These are phyloP conservation scores for Zymoseptoria passerinii DNA, from an alignment of 2,329 filamentous ascomycete species.

Conservation along the genomic window DNA sequence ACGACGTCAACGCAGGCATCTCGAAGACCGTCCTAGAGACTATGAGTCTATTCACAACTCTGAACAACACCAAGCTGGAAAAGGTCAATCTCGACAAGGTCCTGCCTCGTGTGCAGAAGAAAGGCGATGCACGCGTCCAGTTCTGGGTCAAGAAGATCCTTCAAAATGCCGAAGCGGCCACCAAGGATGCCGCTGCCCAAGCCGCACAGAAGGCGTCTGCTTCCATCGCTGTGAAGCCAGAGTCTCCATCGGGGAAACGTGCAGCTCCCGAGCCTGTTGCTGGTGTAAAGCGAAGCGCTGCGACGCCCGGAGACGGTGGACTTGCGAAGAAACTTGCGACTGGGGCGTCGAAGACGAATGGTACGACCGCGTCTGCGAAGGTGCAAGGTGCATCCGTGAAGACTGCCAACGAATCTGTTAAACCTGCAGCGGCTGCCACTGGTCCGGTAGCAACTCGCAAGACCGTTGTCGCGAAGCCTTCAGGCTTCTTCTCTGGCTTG, in stretches of 20 bases:
- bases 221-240: conserved; percentile 11
- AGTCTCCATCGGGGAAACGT: conserved; percentile 29
- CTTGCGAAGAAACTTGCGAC: conserved; percentile 31
- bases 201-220: conserved; percentile 35
- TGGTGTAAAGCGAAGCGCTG: conserved; percentile 29
- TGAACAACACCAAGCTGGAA: conserved; percentile 51
- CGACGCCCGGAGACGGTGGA: conserved; percentile 15
- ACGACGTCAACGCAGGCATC: conserved; percentile 38
- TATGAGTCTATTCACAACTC: conserved; percentile 54
- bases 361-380: conserved; percentile 10
- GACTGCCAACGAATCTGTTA: conserved; percentile 11
- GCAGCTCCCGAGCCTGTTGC: conserved; percentile 21
- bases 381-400: conserved; percentile 22
- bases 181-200: conserved; percentile 27
- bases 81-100: conserved; percentile 60
- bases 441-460: conserved; percentile 20
- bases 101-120: conserved; percentile 54
- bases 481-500: conserved; percentile 39
- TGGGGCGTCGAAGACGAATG: conserved; percentile 15
- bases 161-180: conserved; percentile 24
- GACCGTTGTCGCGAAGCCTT: conserved; percentile 36
- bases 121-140: conserved; percentile 57
- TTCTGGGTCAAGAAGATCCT: conserved; percentile 52
- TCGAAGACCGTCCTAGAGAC: conserved; percentile 43
- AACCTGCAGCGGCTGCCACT: conserved; percentile 10